Base-by-base conservation (phyloP, 139 green algal species). In the Auxenochlorella pyrenoidosa region DNA sequence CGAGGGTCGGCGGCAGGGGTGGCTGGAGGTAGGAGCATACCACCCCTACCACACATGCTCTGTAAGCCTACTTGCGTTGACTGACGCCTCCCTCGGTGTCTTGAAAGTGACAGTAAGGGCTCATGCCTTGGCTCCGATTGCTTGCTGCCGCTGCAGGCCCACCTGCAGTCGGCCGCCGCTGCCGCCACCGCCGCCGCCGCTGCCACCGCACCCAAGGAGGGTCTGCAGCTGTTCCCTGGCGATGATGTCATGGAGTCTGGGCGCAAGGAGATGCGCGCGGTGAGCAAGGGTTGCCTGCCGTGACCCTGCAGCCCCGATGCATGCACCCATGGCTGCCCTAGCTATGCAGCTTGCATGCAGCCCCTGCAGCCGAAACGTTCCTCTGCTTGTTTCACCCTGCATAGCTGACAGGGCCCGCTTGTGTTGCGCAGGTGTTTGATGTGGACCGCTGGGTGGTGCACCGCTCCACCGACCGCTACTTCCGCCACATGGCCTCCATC, bases 371-470 rank as follows among this genome's bases (percentile, higher is more conserved):
- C n/a, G n/a, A n/a, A n/a, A n/a, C n/a, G n/a, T n/a, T n/a, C n/a
- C n/a, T n/a, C n/a, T n/a, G n/a, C n/a, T n/a, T n/a, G n/a, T n/a
- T n/a, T n/a, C n/a, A n/a, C n/a, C n/a, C n/a, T n/a, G n/a, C n/a
- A n/a, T n/a, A n/a, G n/a, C n/a, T n/a, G n/a, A n/a, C n/a, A n/a
- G n/a, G n/a, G n/a, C n/a, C n/a, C n/a, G n/a, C 10, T 54, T 10
- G 47, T 26, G 10, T 63, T 22, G 54, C 12, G 1, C 70, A 76
- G 70, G 70, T 76, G 70, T 76, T 76, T 76, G 70, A 76, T 30
- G 70, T 85, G 36, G 47, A 76, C 43, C 68, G 79, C 66, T 91
- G 88, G 88, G 70, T 66, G 36, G 70, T 51, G 36, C 88, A 91
- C 87, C 77, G 88, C 47, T 51, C 36, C 60, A 90, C 85, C 12